Conservation (phyloP, 371 early-diverging fungal genomes). For the Mortierella sp. region DNA sequence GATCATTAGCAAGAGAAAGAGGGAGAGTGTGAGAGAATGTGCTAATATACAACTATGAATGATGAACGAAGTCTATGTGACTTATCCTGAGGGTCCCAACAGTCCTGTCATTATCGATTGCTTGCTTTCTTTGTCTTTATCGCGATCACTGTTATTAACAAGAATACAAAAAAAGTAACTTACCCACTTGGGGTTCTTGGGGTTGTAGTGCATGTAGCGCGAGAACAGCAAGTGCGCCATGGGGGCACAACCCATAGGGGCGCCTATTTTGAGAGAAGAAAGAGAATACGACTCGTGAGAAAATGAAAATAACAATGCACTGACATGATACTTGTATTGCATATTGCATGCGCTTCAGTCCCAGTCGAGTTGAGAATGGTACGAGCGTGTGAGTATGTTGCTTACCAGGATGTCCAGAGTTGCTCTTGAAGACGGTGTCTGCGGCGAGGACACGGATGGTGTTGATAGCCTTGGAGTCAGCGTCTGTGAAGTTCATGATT, state of each 20-base stretch:
- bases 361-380: not conserved
- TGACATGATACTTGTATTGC: not conserved
- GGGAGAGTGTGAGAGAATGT: not conserved
- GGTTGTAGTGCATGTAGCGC: constrained; percentile 86
- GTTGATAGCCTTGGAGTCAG: constrained; percentile 85
- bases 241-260: constrained; percentile 99
- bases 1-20: not conserved
- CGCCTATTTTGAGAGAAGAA: constrained; percentile 67
- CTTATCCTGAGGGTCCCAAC: too few relatives aligned
- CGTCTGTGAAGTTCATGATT: constrained; percentile 63
- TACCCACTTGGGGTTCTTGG: constrained; percentile 90
- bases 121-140: too few relatives aligned
- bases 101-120: too few relatives aligned
- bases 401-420: constrained; percentile 98
- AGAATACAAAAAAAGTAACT: constrained; percentile 12
- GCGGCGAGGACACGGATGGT: constrained; percentile 96
- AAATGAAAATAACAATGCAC: not conserved
- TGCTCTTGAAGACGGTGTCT: constrained; percentile 96
- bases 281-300: not conserved
- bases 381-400: not conserved
- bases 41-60: constrained; percentile 6
- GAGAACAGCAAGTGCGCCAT: constrained; percentile 95
- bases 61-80: too few relatives aligned
- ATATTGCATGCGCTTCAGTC: not conserved
- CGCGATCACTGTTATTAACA: not conserved